Base-by-base conservation (phyloP, 2,329 filamentous ascomycete genomes). In the Paracamarosporium sp. region DNA sequence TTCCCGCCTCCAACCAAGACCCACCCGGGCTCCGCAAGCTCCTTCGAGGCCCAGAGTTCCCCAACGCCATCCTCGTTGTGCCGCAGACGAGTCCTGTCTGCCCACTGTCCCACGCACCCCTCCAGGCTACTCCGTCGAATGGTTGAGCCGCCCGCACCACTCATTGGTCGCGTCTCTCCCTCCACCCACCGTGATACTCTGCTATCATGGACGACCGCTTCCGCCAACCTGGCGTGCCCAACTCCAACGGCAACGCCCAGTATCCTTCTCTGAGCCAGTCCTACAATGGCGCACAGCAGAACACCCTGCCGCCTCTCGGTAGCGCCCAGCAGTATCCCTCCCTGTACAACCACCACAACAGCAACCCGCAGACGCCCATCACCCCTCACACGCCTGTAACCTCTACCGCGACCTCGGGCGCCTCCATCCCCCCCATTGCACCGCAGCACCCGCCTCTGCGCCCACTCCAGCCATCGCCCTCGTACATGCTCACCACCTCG, bases 341-440 rank as follows among this genome's bases (percentile, higher is more conserved):
- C 50, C 47, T 74, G 66, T 76, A 76, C 64, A 64, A 69, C 59
- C 64, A 67, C 61, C 64, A 67, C 43, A 55, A 70, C 59, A 75
- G 72, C 67, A 75, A 73, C 63, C 69, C 75, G 50, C 75, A 77
- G 66, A 75, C 74, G 63, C 74, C 74, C 52, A 68, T 76, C 60
- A 71, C 72, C 53, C 68, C 71, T 56, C 72, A 76, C 62, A 75
- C 75, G 55, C 73, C 75, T 55, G 67, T 70, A 52, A 66, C 71
- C 24, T 72, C 70, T 52, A 67, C 70, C 33, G 59, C 73, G 28
- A 71, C 67, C 59, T 65, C 68, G 30, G 67, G 60, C 48, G 66
- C 65, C 38, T 65, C 68, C 45, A 74, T 76, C 62, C 73, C 74
- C 27, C 66, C 73, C 57, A 72, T 76, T 45, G 56, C 65, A 24